Conservation (phyloP, 2,329 filamentous ascomycete species). For the Didymella pomorum region DNA sequence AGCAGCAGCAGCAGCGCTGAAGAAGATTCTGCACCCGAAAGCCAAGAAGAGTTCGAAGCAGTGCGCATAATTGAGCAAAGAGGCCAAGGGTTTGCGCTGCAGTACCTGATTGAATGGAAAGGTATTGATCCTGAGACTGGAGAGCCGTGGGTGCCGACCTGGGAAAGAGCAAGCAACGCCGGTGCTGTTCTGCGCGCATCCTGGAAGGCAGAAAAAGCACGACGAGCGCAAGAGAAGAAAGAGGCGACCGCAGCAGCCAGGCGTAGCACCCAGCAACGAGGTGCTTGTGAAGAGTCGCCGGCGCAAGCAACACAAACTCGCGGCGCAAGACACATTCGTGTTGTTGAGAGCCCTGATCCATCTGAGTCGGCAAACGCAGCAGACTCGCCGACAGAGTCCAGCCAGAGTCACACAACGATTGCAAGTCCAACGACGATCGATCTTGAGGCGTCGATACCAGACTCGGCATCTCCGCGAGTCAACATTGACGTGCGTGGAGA, state of each 20-base stretch:
- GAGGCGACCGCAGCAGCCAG: not conserved
- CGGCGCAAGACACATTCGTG: not conserved
- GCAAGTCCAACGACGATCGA: not conserved
- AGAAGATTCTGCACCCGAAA: not conserved
- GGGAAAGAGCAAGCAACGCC: slow-evolving; percentile 56
- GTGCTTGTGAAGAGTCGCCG: not conserved
- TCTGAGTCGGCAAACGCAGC: not conserved
- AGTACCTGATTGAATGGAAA: slow-evolving; percentile 67
- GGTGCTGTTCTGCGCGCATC: slow-evolving; percentile 48
- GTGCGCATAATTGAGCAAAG: slow-evolving; percentile 30
- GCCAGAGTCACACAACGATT: not conserved
- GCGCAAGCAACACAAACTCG: slow-evolving; percentile 5
- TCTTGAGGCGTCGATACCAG: not conserved
- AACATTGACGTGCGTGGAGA: slow-evolving; percentile 4
- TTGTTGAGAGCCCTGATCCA: slow-evolving; percentile 1
- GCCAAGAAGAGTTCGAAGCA: slow-evolving; percentile 23
- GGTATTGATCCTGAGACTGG: slow-evolving; percentile 59
- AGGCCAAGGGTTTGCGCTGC: slow-evolving; percentile 31
- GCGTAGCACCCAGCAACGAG: not conserved
- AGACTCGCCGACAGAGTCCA: not conserved
- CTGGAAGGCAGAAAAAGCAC: slow-evolving; percentile 29
- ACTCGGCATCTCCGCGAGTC: slow-evolving; percentile 6
- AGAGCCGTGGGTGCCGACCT: slow-evolving; percentile 58
- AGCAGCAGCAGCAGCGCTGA: slow-evolving; percentile 15
- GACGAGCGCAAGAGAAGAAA: slow-evolving; percentile 7